A percentile compares a stretch with the other conserved stretches of the same genome.
These are phyloP conservation scores for Eucalyptus brandiana DNA, from an alignment of 345 rosid genomes.

Conservation along the genomic window DNA sequence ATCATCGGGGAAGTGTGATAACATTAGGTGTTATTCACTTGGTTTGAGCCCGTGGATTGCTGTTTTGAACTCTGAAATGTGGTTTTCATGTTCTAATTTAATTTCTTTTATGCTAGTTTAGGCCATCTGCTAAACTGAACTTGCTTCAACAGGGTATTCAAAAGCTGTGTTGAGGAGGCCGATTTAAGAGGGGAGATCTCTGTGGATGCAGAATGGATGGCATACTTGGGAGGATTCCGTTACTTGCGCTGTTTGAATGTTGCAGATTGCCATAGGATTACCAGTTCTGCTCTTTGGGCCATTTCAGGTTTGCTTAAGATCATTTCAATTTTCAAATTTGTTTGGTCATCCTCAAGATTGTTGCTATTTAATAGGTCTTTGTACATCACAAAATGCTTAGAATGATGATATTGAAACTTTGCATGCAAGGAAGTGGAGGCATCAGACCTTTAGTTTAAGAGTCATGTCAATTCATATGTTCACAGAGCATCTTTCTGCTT, in stretches of 20 bases:
- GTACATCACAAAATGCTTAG: not conserved
- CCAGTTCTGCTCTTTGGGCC: conserved; percentile 66
- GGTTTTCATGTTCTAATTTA: not conserved
- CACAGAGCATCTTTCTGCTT: not conserved
- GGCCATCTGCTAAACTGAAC: not conserved
- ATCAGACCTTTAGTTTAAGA: not conserved
- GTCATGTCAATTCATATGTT: not conserved
- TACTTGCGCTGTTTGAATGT: conserved; percentile 41
- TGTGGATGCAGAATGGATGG: conserved; percentile 93
- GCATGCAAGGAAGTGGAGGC: not conserved
- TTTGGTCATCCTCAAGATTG: not conserved
- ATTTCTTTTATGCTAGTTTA: not conserved
- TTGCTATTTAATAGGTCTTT: not conserved
- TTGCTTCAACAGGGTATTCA: conserved; percentile 49
- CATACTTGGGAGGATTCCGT: conserved; percentile 72
- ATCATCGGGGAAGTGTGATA: not conserved
- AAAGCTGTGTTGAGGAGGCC: conserved; percentile 49
- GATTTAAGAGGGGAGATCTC: conserved; percentile 56
- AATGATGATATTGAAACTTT: not conserved
- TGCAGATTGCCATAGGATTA: conserved; percentile 60
- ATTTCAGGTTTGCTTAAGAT: conserved; percentile 32
- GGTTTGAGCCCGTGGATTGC: not conserved
- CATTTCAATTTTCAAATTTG: not conserved
- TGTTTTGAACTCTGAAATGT: not conserved
- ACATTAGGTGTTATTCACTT: not conserved